Evolutionary conservation across 306 rosid species (phyloP).

Genomic region (Fragaria vesca): DNA sequence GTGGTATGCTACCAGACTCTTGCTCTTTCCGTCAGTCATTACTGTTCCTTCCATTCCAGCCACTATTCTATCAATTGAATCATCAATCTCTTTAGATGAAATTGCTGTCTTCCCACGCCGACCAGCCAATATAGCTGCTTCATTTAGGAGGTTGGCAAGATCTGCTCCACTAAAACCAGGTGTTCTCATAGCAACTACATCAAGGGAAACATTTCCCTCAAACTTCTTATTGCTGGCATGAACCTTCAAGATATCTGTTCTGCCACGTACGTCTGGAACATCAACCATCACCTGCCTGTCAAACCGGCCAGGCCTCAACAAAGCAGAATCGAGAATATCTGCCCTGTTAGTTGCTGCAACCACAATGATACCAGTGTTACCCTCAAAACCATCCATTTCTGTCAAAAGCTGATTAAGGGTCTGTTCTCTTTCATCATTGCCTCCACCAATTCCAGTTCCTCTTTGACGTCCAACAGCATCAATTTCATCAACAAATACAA

Average conservation of each 20-base stretch:
- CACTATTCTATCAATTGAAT: constrained; percentile 94
- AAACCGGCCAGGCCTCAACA: constrained; percentile 91
- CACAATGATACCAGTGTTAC: constrained; percentile 91
- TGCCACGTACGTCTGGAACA: constrained; percentile 90
- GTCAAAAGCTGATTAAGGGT: constrained; percentile 98
- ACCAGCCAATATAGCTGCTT: constrained; percentile 96
- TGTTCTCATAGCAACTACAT: constrained; percentile 92
- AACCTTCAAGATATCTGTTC: constrained; percentile 95
- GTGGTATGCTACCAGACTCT: constrained; percentile 92
- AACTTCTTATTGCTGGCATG: constrained; percentile 90
- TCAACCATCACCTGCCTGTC: constrained; percentile 97
- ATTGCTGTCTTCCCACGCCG: constrained; percentile 85
- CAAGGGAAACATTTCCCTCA: constrained; percentile 81
- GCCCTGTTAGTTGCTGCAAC: constrained; percentile 99
- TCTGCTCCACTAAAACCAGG: constrained; percentile 99
- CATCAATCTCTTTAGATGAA: constrained; percentile 93
- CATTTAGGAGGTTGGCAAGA: constrained; percentile 96
- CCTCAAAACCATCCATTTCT: constrained; percentile 99
- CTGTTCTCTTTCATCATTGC: constrained; percentile 97
- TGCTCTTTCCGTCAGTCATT: constrained; percentile 99
- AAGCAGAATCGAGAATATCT: constrained; percentile 94
- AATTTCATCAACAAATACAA: constrained; percentile 97
- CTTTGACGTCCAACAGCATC: constrained; percentile 98
- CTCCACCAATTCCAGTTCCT: constrained; percentile 98
- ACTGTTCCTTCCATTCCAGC: constrained; percentile 99